A percentile compares a stretch with the other conserved stretches of the same genome.
Conservation (phyloP, 148 eudicot species). For the Rhododendron vialii region DNA sequence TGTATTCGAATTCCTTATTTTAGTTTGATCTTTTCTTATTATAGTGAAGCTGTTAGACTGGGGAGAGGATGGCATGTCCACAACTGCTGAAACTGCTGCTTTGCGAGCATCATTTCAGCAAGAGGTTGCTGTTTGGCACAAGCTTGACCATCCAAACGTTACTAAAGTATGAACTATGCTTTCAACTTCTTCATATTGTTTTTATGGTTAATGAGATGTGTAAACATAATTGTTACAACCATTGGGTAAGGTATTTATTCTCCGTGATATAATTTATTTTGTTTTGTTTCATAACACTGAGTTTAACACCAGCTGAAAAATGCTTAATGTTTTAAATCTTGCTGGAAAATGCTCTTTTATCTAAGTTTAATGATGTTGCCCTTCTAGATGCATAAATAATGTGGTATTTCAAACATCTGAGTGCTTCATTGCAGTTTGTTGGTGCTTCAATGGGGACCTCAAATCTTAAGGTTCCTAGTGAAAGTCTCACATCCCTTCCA, state of each 20-base stretch:
- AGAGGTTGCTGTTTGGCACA: constrained; percentile 88
- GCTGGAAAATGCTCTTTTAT: neutral
- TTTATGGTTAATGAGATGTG: too few relatives aligned
- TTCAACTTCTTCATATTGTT: neutral
- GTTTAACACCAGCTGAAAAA: neutral
- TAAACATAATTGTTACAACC: neutral
- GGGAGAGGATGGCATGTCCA: constrained; percentile 86
- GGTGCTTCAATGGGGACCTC: constrained; percentile 97
- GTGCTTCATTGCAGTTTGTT: constrained; percentile 40
- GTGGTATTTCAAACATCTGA: neutral
- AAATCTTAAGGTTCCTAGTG: constrained; percentile 60
- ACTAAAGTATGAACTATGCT: constrained; percentile 45
- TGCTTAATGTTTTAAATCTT: neutral
- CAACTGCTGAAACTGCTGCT: constrained; percentile 54
- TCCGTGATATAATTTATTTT: neutral
- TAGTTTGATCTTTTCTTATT: constrained; percentile 9
- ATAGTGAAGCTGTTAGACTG: constrained; percentile 83
- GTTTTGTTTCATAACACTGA: neutral
- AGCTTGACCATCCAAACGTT: constrained; percentile 85
- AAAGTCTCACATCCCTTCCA: constrained; percentile 37
- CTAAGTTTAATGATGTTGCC: neutral
- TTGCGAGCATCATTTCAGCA: constrained; percentile 61
- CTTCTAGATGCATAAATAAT: neutral
- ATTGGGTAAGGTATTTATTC: neutral
- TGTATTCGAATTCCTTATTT: neutral